Evolutionary conservation across 177 flowering plant genomes (phyloP), one percentile per base, ranked within the genome.

Genomic region (Vitis hybrid): DNA sequence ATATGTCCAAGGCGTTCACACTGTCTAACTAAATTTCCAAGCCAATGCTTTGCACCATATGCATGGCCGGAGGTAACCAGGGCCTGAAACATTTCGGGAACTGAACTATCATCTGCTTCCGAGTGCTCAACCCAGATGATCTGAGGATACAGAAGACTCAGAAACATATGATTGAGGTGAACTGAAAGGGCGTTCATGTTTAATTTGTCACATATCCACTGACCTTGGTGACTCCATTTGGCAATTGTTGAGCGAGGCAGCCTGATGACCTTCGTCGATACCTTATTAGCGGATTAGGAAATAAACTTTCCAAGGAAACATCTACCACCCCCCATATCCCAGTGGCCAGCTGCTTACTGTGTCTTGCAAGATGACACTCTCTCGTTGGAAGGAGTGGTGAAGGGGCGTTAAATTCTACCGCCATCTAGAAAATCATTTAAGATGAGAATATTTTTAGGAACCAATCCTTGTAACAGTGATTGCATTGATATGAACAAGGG

Each of bases 41-140:
- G 11, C 87, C 87, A 86, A 9, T 82, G 84, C 33, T 65, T 77
- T 48, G 89, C 89, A 12, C 83, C 21, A 60, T 74, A 86, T 7
- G 80, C 82, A 21, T 72, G 68, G 18, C 83, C 83, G 10, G 84
- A 72, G 50, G 1, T 7, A 26, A 81, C 74, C 11, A 80, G 11
- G 15, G 65, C 63, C 63, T 60, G 18, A 29, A 72, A 84, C n/a
- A 79, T 29, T 3, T 39, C 16, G 22, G 53, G 81, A 49, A 80
- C 69, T 0, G 1, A 13, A 12, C 52, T 18, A 9, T 76, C 31
- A 56, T 72, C 74, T 10, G 53, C 81, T 61, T 73, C 80, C 14
- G 65, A 75, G 63, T 84, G 81, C 71, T 86, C 89, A 75, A 86
- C 78, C 86, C 87, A 86, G 22, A 62, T 78, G 9, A 86, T 80